Evolutionary conservation across 2,329 filamentous ascomycete genomes (phyloP), one percentile per base, ranked within the genome.

Genomic region (Emmonsia crescens): DNA sequence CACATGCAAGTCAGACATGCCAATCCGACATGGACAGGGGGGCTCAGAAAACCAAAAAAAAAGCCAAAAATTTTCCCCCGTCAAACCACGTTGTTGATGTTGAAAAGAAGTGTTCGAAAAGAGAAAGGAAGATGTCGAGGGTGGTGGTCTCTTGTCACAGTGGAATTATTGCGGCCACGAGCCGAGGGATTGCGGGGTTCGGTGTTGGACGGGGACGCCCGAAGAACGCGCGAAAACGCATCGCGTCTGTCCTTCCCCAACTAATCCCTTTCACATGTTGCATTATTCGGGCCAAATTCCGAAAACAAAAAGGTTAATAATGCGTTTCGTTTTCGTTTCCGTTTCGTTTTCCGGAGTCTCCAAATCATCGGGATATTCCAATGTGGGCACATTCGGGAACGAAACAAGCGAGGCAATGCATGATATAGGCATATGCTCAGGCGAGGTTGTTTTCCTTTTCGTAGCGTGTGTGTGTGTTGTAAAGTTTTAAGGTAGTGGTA

Each of bases 1-100:
- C 55, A 46, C 55, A 57, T 57, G 40, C 55, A 46, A 57, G 55
- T 46, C 36, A 57, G 21, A 46, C 21, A 19, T 36, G 55, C 55
- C 36, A 42, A 31, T 31, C n/a, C 38, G 27, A 57, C 40, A 40
- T 27, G 48, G 48, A 51, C 48, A 14, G 24, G 48, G 48, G 48
- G 8, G 19, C 16, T 19, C 12, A 5, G 3, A 16, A 27, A 29
- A 27, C 12, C 14, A 38, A 31, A 38, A 56, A 19, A 9, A 56
- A 21, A 12, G n/a, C 21, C 10, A n/a, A 24, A n/a, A 19, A n/a
- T 33, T n/a, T 16, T 19, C 9, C 27, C 14, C 21, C 21, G 1
- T 12, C 24, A 5, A 12, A 21, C n/a, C n/a, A 12, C n/a, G 29
- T 16, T 33, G 36, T 8, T 29, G 27, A 31, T 29, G n/a, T 1